These are phyloP conservation scores for Cryptosporidium canis DNA, from an alignment of 169 alveolate species.

Conservation along the genomic window DNA sequence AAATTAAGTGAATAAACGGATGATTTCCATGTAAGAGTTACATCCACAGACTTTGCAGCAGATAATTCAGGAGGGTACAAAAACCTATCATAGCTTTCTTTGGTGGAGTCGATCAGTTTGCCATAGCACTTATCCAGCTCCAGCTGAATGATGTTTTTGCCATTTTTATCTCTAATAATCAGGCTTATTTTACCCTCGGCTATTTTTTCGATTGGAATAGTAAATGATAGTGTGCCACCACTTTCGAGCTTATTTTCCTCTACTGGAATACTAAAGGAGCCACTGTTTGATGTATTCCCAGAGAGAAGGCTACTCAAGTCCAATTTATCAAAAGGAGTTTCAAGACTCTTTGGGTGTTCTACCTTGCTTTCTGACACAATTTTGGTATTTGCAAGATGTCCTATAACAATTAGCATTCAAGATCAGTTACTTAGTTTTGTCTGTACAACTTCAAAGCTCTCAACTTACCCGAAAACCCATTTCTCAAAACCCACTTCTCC, in stretches of 20 bases:
- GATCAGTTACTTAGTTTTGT: background rate
- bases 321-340: background rate
- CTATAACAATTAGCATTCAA: background rate
- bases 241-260: background rate
- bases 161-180: background rate
- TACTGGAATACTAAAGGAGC: background rate
- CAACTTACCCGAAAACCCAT: conserved; percentile 29
- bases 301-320: background rate
- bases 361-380: background rate
- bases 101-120: background rate
- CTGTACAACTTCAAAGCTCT: background rate
- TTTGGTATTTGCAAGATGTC: background rate
- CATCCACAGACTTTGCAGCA: background rate
- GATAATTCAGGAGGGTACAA: background rate
- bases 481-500: conserved; percentile 41
- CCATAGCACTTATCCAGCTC: conserved; percentile 18
- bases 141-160: background rate
- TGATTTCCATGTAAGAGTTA: conserved; percentile 21
- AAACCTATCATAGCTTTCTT: background rate
- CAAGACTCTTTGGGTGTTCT: background rate
- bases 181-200: background rate
- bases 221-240: conserved; percentile 34
- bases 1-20: background rate
- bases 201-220: background rate
- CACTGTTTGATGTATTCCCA: background rate